Evolutionary conservation across 2,329 filamentous ascomycete genomes (phyloP).

Genomic region (Pseudovirgaria hyperparasitica): DNA sequence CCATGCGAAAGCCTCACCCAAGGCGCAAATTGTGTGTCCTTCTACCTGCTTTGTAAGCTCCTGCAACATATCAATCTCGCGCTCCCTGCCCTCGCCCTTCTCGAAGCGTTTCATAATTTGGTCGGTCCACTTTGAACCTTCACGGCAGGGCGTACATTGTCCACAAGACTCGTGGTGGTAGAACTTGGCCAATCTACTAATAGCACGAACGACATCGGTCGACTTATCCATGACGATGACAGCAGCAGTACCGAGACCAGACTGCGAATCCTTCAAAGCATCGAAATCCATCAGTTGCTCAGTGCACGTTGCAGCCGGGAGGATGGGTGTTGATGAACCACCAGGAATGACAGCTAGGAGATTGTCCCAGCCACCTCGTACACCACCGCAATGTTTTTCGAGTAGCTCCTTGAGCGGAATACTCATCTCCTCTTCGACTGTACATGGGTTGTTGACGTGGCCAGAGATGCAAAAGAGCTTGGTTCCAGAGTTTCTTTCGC

Average conservation of each 20-base stretch:
- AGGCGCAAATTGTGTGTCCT: slow-evolving; percentile 95
- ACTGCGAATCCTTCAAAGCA: slow-evolving; percentile 93
- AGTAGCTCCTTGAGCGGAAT: slow-evolving; percentile 93
- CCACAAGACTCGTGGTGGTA: slow-evolving; percentile 98
- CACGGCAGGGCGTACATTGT: slow-evolving; percentile 98
- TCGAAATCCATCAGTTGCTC: slow-evolving; percentile 99
- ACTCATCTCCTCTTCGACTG: slow-evolving; percentile 98
- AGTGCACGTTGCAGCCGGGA: slow-evolving; percentile 82
- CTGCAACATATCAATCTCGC: slow-evolving; percentile 99
- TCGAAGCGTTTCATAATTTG: slow-evolving; percentile 98
- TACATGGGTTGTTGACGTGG: slow-evolving; percentile 96
- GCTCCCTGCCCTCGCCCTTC: slow-evolving; percentile 72
- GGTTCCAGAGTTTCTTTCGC: slow-evolving; percentile 91
- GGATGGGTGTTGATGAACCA: slow-evolving; percentile 89
- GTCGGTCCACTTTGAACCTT: slow-evolving; percentile 97
- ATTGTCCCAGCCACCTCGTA: slow-evolving; percentile 96
- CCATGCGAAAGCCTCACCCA: slow-evolving; percentile 98
- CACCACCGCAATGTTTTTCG: slow-evolving; percentile 95
- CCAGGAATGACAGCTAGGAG: slow-evolving; percentile 89
- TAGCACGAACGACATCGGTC: slow-evolving; percentile 88
- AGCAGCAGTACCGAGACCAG: slow-evolving; percentile 89
- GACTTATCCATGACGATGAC: slow-evolving; percentile 99
- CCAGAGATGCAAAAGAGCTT: slow-evolving; percentile 98
- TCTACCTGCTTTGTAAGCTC: slow-evolving; percentile 99
- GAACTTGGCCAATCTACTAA: slow-evolving; percentile 86